Conservation (phyloP, 306 rosid species). For the Pterocarpus santalinus region DNA sequence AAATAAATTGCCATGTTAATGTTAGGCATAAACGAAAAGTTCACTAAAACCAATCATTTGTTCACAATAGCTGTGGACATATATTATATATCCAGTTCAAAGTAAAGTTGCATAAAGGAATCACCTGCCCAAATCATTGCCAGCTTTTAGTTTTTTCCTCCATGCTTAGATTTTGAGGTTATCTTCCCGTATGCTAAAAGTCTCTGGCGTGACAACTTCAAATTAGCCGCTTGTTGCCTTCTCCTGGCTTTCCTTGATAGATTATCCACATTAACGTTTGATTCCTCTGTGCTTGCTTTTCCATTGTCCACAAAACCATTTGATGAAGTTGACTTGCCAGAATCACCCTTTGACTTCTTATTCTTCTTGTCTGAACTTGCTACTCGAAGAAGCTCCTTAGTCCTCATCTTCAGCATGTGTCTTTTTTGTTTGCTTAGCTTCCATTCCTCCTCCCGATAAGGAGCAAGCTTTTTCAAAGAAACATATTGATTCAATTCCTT, state of each 20-base stretch:
- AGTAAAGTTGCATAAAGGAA: conserved; percentile 10
- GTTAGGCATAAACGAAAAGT: not conserved
- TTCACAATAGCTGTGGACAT: conserved; percentile 9
- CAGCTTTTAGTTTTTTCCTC: conserved; percentile 54
- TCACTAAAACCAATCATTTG: conserved; percentile 9
- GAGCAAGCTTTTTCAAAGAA: conserved; percentile 87
- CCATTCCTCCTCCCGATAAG: conserved; percentile 80
- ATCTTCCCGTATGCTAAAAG: conserved; percentile 63
- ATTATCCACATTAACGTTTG: conserved; percentile 45
- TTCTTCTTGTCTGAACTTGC: conserved; percentile 41
- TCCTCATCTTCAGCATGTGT: conserved; percentile 67
- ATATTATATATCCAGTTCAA: not conserved
- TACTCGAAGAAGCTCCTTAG: conserved; percentile 61
- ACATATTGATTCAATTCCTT: conserved; percentile 83
- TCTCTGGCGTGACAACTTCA: conserved; percentile 57
- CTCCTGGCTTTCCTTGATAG: conserved; percentile 77
- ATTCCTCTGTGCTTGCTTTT: conserved; percentile 49
- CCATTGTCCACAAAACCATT: conserved; percentile 42
- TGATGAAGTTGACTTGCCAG: conserved; percentile 49
- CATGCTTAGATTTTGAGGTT: conserved; percentile 60
- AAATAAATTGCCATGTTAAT: not conserved
- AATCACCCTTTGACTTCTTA: conserved; percentile 53
- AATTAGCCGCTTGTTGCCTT: conserved; percentile 49
- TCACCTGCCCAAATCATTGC: conserved; percentile 54
- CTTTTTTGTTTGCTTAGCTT: conserved; percentile 74